Base-by-base conservation (phyloP, 1,284 basidiomycete genomes). In the Moesziomyces antarcticus region DNA sequence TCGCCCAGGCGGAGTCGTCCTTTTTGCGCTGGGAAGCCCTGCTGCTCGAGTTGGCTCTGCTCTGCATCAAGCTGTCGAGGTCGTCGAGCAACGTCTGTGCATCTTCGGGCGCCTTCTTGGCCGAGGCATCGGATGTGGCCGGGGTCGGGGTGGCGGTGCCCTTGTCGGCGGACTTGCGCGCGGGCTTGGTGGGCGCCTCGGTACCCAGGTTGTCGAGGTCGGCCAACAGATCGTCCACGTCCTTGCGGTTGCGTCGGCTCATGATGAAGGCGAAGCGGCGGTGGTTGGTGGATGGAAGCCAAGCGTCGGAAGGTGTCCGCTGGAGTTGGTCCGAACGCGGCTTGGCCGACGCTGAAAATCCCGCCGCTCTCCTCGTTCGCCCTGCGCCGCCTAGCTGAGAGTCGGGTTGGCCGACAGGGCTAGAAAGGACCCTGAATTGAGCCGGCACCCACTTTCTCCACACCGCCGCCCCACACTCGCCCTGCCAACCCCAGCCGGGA, bases 31-130 rank as follows among this genome's bases (percentile, higher is more conserved):
- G 57, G 24, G 62, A 66, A 11, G 66, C 68, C 10, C 67, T 33
- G 43, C 65, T 73, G 42, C 55, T 76, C 3, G 63, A 63, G 20
- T 65, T 55, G 10, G 71, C 62, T n/a, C 76, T 44, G 37, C 78
- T 75, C 61, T 84, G 80, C 21, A 84, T 81, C n/a, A 84, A 49
- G 22, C 74, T 77, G 52, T 84, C 82, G 5, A 84, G 53, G 40
- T 84, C 82, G 48, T 84, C 81, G 3, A 84, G 72, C 57, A 84
- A 49, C 50, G 77, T 79, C 67, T 84, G 82, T 6, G 80, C 80
- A 53, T 83, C 82, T 6, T 75, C 56, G 35, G 56, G 49, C n/a
- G 56, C 68, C 52, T 70, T 73, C 21, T 55, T 65, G 37, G 37
- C 37, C 6, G 61, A 54, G 1, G 25, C 62, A 43, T 55, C 63